phyloP scores from a whole-genome alignment of 257 asterid genomes.

The Fraxinus cuspidata region DNA sequence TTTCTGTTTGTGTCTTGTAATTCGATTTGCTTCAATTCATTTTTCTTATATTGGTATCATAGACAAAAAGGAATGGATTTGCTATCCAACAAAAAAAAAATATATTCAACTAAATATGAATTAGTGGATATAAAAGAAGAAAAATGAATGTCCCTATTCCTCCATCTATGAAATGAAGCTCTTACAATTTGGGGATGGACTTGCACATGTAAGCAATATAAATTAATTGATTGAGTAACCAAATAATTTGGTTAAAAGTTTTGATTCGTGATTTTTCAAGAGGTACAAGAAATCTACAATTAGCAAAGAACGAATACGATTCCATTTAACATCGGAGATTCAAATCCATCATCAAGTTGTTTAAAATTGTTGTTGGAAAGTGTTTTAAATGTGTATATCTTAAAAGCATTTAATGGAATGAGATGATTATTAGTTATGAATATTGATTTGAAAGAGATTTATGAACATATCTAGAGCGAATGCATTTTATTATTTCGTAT shows the following conservation, averaged over 20 bases:
- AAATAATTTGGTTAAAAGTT: background rate
- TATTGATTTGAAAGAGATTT: background rate
- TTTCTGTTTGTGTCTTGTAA: no score
- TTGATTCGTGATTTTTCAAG: background rate
- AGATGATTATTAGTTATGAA: background rate
- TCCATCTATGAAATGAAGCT: no score
- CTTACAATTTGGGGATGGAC: background rate
- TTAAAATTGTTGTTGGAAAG: background rate
- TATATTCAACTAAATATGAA: no score
- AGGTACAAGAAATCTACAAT: background rate
- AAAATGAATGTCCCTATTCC: no score
- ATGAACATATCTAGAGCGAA: no score
- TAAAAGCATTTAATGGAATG: background rate
- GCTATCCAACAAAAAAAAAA: no score
- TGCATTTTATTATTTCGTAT: no score
- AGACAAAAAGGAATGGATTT: no score
- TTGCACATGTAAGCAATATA: background rate
- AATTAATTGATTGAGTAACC: background rate
- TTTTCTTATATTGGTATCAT: no score
- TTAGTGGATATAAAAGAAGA: no score
- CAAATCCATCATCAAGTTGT: background rate
- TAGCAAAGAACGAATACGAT: background rate
- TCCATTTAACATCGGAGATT: no score
- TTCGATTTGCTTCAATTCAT: no score
- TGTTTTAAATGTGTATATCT: background rate